phyloP scores from a whole-genome alignment of 768 basidiomycete genomes.

The Boletus reticuloceps region DNA sequence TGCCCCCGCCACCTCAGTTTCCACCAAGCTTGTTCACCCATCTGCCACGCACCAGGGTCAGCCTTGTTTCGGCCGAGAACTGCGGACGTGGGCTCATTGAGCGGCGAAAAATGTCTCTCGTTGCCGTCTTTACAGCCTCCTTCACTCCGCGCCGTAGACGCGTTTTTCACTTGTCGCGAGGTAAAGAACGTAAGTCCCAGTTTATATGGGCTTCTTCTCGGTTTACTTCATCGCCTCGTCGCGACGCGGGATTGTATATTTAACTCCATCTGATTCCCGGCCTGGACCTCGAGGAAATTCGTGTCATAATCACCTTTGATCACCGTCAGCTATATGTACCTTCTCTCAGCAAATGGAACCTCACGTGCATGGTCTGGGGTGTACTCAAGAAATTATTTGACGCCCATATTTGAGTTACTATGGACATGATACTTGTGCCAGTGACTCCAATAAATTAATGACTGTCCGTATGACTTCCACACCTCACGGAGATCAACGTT shows the following conservation, averaged over 20 bases:
- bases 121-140: conserved; percentile 17
- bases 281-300: not conserved
- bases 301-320: conserved; percentile 6
- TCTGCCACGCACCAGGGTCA: not conserved
- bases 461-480: not conserved
- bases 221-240: conserved; percentile 12
- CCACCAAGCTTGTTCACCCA: not conserved
- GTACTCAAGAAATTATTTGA: not conserved
- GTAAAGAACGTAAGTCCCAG: conserved; percentile 24
- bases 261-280: not conserved
- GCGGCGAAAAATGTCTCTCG: conserved; percentile 18
- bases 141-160: conserved; percentile 16
- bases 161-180: conserved; percentile 15
- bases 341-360: not conserved
- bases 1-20: not conserved
- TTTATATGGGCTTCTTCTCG: conserved; percentile 1
- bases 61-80: conserved; percentile 17
- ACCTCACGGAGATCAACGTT: not conserved
- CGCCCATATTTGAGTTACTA: not conserved
- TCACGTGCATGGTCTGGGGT: not conserved
- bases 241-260: not conserved
- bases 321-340: conserved; percentile 3
- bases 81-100: conserved; percentile 18
- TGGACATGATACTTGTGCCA: not conserved
- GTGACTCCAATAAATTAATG: too few relatives aligned